phyloP scores from a whole-genome alignment of 441 rosid genomes.

The Gossypium aridum region DNA sequence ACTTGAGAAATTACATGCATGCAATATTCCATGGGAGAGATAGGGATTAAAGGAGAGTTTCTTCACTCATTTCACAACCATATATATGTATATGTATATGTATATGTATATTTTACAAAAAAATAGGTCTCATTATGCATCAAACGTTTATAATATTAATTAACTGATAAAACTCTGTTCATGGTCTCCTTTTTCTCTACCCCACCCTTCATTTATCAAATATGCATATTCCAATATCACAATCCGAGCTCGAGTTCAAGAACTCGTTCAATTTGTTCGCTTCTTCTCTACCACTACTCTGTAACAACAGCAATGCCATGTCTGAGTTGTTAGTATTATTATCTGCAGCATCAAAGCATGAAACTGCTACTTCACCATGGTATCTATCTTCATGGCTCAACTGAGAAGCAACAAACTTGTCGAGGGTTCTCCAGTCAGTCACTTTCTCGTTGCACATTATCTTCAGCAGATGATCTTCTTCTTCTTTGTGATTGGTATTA shows the following conservation, averaged over 20 bases:
- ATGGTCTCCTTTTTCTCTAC: not conserved
- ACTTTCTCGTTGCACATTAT: slow-evolving; percentile 26
- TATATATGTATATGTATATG: not conserved
- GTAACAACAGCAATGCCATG: slow-evolving; percentile 39
- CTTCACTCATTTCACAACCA: slow-evolving; percentile 26
- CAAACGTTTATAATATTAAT: slow-evolving; percentile 17
- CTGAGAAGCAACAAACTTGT: slow-evolving; percentile 91
- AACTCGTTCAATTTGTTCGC: slow-evolving; percentile 43
- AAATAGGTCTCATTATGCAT: slow-evolving; percentile 15
- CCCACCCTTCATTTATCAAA: slow-evolving; percentile 41
- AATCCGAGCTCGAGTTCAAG: slow-evolving; percentile 43
- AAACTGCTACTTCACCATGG: slow-evolving; percentile 7
- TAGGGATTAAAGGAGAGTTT: slow-evolving; percentile 12
- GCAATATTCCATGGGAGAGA: not conserved
- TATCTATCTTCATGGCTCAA: slow-evolving; percentile 61
- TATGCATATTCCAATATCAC: slow-evolving; percentile 58
- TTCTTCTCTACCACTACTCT: slow-evolving; percentile 40
- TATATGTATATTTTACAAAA: slow-evolving; percentile 17
- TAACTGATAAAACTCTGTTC: slow-evolving; percentile 13
- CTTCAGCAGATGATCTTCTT: not conserved
- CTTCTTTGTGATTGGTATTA: not conserved
- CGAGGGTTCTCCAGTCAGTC: slow-evolving; percentile 90
- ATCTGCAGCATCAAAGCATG: slow-evolving; percentile 21
- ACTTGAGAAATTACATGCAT: not conserved
- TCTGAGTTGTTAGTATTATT: slow-evolving; percentile 5